Conservation (phyloP, 1,139 yeast genomes). For the Blastobotrys buckinghamii region DNA sequence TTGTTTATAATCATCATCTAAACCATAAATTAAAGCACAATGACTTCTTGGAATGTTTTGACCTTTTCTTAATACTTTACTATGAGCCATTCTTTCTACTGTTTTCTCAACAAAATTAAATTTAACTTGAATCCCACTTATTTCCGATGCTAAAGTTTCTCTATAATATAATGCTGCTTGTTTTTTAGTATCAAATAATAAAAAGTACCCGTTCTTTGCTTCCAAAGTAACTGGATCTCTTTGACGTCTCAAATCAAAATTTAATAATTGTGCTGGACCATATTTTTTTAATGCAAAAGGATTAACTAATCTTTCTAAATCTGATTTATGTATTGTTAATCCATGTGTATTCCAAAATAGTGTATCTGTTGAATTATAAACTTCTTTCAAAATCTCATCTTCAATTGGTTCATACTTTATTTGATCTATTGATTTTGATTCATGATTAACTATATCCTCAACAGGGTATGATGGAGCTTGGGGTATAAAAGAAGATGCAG, state of each 20-base stretch:
- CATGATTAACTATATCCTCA: background rate
- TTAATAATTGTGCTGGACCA: slow-evolving; percentile 16
- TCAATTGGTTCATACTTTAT: background rate
- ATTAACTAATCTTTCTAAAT: slow-evolving; percentile 30
- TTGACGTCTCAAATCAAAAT: slow-evolving; percentile 38
- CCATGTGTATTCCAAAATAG: slow-evolving; percentile 33
- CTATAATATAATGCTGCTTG: slow-evolving; percentile 48
- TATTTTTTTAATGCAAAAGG: slow-evolving; percentile 21
- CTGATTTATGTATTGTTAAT: slow-evolving; percentile 27
- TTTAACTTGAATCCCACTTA: slow-evolving; percentile 47
- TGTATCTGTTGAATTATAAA: slow-evolving; percentile 22
- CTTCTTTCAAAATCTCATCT: slow-evolving; percentile 6
- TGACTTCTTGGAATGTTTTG: slow-evolving; percentile 18
- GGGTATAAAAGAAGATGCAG: background rate
- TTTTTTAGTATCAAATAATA: slow-evolving; percentile 42
- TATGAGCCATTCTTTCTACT: slow-evolving; percentile 21
- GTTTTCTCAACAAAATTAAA: slow-evolving; percentile 39
- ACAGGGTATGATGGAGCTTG: background rate
- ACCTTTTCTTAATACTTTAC: slow-evolving; percentile 25
- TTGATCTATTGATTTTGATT: background rate
- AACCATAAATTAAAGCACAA: slow-evolving; percentile 36
- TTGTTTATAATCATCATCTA: slow-evolving; percentile 33
- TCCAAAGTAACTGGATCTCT: slow-evolving; percentile 43
- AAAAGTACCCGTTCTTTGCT: slow-evolving; percentile 46
- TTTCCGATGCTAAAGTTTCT: slow-evolving; percentile 43